phyloP scores from a whole-genome alignment of 2,329 filamentous ascomycete species.

The Botrytis deweyae region DNA sequence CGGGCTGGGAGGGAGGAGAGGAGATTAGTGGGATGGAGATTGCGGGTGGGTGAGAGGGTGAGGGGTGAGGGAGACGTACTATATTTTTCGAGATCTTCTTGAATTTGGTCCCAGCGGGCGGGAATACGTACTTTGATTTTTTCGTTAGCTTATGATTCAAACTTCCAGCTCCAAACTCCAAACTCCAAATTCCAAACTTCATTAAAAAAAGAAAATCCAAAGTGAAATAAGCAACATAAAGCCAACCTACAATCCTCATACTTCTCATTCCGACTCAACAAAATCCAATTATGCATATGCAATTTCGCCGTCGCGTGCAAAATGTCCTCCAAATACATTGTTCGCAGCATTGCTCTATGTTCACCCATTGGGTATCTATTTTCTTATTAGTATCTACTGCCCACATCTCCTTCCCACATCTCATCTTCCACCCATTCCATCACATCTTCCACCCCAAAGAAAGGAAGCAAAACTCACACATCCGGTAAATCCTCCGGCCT shows the following conservation, averaged over 20 bases:
- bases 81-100: conserved; percentile 27
- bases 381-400: neutral
- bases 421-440: no score
- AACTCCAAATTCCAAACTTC: fast-evolving
- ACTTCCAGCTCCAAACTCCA: fast-evolving
- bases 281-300: conserved; percentile 27
- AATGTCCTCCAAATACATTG: conserved; percentile 27
- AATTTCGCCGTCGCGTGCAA: conserved; percentile 25
- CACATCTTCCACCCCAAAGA: neutral
- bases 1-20: conserved; percentile 15
- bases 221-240: neutral
- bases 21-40: neutral
- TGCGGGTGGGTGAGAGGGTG: no score
- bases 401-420: no score
- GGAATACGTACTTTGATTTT: conserved; percentile 16
- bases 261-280: conserved; percentile 25
- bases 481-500: conserved; percentile 1
- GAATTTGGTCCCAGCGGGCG: conserved; percentile 25
- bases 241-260: conserved; percentile 24
- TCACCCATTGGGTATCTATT: conserved; percentile 18
- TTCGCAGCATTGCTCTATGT: conserved; percentile 23
- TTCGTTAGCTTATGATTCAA: no score
- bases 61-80: conserved; percentile 21
- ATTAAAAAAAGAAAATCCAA: neutral
- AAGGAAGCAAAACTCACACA: neutral